phyloP scores from a whole-genome alignment of 2,329 filamentous ascomycete genomes.

The Colletotrichum kahawae region DNA sequence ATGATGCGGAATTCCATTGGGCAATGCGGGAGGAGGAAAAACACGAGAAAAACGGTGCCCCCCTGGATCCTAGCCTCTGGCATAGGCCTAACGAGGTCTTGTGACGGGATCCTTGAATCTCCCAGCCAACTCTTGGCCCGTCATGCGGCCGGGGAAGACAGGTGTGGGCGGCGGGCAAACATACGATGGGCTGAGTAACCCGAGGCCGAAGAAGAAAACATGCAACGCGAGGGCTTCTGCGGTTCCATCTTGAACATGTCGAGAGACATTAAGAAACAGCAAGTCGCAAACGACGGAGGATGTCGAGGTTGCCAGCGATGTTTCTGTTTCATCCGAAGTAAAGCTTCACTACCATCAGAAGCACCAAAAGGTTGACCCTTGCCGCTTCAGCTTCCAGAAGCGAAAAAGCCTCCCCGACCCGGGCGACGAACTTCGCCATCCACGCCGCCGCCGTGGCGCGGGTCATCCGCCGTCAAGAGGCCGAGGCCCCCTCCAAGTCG shows the following conservation, averaged over 20 bases:
- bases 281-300: not conserved
- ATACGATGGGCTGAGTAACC: not conserved
- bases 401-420: not conserved
- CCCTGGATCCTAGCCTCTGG: not conserved
- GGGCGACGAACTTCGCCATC: not conserved
- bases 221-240: not conserved
- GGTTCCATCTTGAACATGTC: not conserved
- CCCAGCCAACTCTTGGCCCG: conserved; percentile 2
- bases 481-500: not conserved
- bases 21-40: not conserved
- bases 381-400: not conserved
- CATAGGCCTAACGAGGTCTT: not conserved
- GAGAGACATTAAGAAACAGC: not conserved
- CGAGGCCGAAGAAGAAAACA: not conserved
- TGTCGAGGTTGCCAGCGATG: not conserved
- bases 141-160: not conserved
- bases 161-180: not conserved
- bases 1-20: conserved; percentile 2
- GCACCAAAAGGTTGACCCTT: not conserved
- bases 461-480: not conserved
- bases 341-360: not conserved
- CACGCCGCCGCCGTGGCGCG: not conserved
- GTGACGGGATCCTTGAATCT: not conserved
- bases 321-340: not conserved
- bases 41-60: not conserved